These are phyloP conservation scores for Wickerhamomyces xylosicus DNA, from an alignment of 805 yeast genomes.

Conservation along the genomic window DNA sequence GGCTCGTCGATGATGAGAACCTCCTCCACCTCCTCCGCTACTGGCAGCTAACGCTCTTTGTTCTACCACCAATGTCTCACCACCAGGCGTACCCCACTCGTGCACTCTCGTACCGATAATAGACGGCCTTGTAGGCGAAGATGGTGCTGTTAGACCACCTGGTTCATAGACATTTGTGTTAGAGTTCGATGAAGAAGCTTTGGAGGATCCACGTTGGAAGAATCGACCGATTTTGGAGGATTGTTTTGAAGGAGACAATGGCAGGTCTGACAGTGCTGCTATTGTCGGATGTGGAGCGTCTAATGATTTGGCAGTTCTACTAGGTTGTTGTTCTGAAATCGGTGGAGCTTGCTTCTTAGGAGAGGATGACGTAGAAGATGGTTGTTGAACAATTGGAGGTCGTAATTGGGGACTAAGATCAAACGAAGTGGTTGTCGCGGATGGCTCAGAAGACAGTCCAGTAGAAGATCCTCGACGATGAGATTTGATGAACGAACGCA, in stretches of 20 bases:
- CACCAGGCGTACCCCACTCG: slow-evolving; percentile 31
- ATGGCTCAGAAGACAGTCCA: slow-evolving; percentile 2
- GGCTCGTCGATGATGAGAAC: too few relatives aligned
- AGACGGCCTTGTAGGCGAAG: slow-evolving; percentile 22
- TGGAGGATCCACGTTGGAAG: slow-evolving; percentile 15
- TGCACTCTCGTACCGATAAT: slow-evolving; percentile 39
- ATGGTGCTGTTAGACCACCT: too few relatives aligned
- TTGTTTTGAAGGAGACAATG: slow-evolving; percentile 6
- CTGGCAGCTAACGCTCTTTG: too few relatives aligned
- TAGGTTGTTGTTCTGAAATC: background rate
- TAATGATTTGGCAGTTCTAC: background rate
- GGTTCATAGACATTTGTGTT: too few relatives aligned
- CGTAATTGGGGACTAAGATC: too few relatives aligned
- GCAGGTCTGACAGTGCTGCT: background rate
- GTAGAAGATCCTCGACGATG: slow-evolving; percentile 26
- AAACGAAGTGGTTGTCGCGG: too few relatives aligned
- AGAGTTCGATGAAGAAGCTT: too few relatives aligned
- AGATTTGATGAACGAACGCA: slow-evolving; percentile 30
- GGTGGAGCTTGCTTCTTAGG: too few relatives aligned
- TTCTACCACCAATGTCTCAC: too few relatives aligned
- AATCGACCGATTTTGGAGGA: slow-evolving; percentile 16
- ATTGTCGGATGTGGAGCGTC: background rate
- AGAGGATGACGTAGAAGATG: too few relatives aligned
- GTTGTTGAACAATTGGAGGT: too few relatives aligned
- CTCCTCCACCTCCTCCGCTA: too few relatives aligned